Percentiles rank a stretch among this genome's conserved stretches.
Evolutionary conservation across 202 grass and related monocot genomes (phyloP).

Genomic region (Musa balbisiana): DNA sequence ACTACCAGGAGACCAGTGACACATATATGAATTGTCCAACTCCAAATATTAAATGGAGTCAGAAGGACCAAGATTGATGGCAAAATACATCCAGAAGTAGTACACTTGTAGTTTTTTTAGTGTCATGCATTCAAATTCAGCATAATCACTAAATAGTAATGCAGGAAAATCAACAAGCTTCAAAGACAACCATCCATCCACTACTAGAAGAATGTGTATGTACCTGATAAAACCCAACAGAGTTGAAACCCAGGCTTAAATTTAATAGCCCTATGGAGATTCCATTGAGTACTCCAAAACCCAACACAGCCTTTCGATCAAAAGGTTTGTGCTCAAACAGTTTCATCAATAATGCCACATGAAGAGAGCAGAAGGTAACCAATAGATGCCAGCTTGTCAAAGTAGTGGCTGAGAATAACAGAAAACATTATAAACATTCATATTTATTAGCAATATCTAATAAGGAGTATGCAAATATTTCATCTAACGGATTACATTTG

Average conservation of each 20-base stretch:
- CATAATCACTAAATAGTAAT: not conserved
- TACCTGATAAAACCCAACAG: constrained; percentile 97
- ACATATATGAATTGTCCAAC: no score
- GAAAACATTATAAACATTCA: not conserved
- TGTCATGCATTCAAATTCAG: not conserved
- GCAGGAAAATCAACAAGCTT: constrained; percentile 4
- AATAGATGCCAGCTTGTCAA: constrained; percentile 99
- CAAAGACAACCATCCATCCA: not conserved
- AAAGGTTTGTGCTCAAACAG: constrained; percentile 97
- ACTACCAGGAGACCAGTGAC: no score
- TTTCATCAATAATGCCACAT: constrained; percentile 91
- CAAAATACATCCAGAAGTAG: not conserved
- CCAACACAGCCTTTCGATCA: constrained; percentile 84
- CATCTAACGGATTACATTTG: not conserved
- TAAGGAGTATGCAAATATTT: not conserved
- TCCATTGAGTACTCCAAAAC: constrained; percentile 93
- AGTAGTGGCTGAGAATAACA: constrained; percentile 70
- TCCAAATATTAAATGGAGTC: no score
- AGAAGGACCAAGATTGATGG: not conserved
- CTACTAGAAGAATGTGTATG: constrained; percentile 1
- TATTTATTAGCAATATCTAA: not conserved
- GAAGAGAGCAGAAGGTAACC: constrained; percentile 95
- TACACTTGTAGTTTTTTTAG: not conserved
- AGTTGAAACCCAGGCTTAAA: constrained; percentile 94
- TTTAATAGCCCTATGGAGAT: constrained; percentile 99